Evolutionary conservation across 2,329 filamentous ascomycete genomes (phyloP), one percentile per base, ranked within the genome.

Genomic region (Gyromitra esculenta): DNA sequence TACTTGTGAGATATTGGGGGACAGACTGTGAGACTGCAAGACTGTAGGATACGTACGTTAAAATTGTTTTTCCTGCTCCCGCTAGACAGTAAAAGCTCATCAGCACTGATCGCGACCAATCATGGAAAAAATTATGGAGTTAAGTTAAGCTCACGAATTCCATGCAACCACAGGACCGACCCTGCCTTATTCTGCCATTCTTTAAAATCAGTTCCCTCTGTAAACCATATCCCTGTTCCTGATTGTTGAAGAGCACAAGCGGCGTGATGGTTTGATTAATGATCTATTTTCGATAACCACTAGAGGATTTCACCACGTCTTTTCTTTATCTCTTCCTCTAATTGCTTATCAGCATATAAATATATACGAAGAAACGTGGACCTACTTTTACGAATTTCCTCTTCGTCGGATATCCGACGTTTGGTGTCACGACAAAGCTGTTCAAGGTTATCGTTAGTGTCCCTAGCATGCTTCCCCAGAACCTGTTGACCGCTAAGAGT

Each of bases 21-120:
- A 39, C 21, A n/a, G n/a, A 59, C 9, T 9, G 56, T 15, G 15
- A 18, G 13, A 37, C 4, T 13, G 1, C 13, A 8, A 31, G 25
- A 50, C 35, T 25, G 5, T 15, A 31, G n/a, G 13, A 13, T 52
- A 31, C 68, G 5, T 67, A 75, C 72, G 71, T 25, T 31, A 77
- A 60, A 41, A 77, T 66, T 18, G 75, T 77, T 37, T 77, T 77
- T 4, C 75, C 75, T 15, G 70, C 48, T 9, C 70, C 70, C 15
- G 75, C 70, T 77, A 4, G 0, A 11, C 5, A 21, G 45, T 41
- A 8, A 5, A 41, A 9, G 2, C 11, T 8, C 4, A 5, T 69
- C 6, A 63, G 54, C 41, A 35, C 9, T 57, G 35, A 39, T 48
- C 1, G 5, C 37, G 25, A 39, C 25, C 54, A 25, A 39, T 18